A percentile compares a stretch with the other conserved stretches of the same genome.
Evolutionary conservation across 1,284 basidiomycete species (phyloP).

Genomic region (Phlebopus sp.): DNA sequence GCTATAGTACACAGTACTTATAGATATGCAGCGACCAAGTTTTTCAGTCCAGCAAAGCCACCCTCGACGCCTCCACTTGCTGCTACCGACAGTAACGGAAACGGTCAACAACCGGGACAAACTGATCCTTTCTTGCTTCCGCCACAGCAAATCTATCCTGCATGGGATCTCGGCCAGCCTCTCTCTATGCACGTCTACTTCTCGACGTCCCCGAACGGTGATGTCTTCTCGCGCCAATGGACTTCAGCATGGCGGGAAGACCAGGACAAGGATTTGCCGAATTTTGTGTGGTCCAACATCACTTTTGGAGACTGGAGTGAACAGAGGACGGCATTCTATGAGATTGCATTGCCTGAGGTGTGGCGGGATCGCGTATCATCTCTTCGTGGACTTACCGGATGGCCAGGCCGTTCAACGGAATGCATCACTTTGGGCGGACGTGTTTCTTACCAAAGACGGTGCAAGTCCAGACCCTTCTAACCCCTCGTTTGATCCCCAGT

Average conservation of each 20-base stretch:
- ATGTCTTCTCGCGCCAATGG: constrained; percentile 56
- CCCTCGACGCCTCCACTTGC: constrained; percentile 24
- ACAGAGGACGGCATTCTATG: constrained; percentile 57
- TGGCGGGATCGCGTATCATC: constrained; percentile 19
- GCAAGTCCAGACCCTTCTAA: constrained; percentile 62
- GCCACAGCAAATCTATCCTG: constrained; percentile 50
- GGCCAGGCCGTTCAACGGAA: constrained; percentile 74
- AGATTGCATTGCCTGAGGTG: constrained; percentile 74
- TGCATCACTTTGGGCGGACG: constrained; percentile 82
- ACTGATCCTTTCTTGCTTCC: constrained; percentile 45
- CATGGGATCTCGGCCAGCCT: constrained; percentile 57
- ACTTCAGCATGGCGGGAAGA: constrained; percentile 46
- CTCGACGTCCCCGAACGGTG: constrained; percentile 59
- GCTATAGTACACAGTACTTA: background rate
- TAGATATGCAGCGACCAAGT: constrained; percentile 40
- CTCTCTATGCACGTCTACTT: constrained; percentile 77
- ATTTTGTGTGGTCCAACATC: constrained; percentile 79
- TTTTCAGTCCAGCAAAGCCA: constrained; percentile 36
- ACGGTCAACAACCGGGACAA: constrained; percentile 24
- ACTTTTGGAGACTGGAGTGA: constrained; percentile 83
- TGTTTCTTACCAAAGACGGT: constrained; percentile 73
- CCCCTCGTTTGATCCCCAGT: constrained; percentile 47
- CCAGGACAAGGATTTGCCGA: constrained; percentile 54
- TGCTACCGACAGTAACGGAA: constrained; percentile 18
- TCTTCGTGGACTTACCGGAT: constrained; percentile 5